phyloP scores from a whole-genome alignment of 495 filamentous ascomycete genomes.

The Glutinoglossum americanum region DNA sequence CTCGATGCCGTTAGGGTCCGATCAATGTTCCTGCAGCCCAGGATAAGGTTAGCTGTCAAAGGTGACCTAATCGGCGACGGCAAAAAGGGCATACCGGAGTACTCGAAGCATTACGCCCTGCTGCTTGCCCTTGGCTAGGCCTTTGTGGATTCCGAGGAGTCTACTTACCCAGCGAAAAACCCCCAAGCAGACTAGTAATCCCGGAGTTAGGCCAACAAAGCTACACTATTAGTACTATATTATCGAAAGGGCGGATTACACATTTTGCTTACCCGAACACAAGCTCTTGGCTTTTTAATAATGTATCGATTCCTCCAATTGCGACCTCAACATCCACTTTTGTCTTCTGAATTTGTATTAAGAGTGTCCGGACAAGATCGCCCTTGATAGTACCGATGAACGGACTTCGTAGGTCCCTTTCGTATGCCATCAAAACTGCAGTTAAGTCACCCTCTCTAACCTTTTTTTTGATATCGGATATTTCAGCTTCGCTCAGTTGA shows the following conservation, averaged over 20 bases:
- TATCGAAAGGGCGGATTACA: background rate
- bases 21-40: slow-evolving; percentile 41
- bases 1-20: slow-evolving; percentile 49
- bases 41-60: background rate
- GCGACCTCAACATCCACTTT: slow-evolving; percentile 96
- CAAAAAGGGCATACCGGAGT: slow-evolving; percentile 33
- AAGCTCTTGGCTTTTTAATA: slow-evolving; percentile 88
- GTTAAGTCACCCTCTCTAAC: slow-evolving; percentile 86
- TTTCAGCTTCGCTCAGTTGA: slow-evolving; percentile 31
- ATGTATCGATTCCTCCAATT: slow-evolving; percentile 75
- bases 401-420: slow-evolving; percentile 60
- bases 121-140: slow-evolving; percentile 33
- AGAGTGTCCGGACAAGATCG: slow-evolving; percentile 69
- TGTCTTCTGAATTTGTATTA: slow-evolving; percentile 96
- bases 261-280: slow-evolving; percentile 48
- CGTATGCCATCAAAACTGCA: slow-evolving; percentile 73
- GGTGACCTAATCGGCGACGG: background rate
- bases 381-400: slow-evolving; percentile 60
- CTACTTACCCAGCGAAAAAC: slow-evolving; percentile 46
- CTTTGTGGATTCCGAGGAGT: slow-evolving; percentile 41
- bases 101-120: slow-evolving; percentile 46
- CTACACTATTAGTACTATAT: slow-evolving; percentile 18
- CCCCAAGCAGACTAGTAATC: slow-evolving; percentile 65
- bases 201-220: slow-evolving; percentile 80
- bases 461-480: slow-evolving; percentile 46